phyloP scores from a whole-genome alignment of 371 early-diverging fungal genomes.

The Mucor circinelloides region DNA sequence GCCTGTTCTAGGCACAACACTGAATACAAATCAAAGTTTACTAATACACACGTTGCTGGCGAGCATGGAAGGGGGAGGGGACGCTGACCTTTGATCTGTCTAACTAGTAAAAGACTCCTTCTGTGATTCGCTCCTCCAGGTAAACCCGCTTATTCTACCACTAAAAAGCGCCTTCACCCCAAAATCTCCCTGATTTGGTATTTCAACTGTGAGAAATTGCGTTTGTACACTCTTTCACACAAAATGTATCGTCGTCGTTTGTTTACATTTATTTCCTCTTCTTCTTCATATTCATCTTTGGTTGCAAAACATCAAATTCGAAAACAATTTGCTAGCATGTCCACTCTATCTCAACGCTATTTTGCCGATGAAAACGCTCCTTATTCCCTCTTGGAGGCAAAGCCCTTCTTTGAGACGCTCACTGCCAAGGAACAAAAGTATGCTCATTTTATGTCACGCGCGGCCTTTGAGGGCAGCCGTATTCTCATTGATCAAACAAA shows the following conservation, averaged over 20 bases:
- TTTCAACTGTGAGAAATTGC: not conserved
- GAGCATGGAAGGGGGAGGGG: no score
- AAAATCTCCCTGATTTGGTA: not conserved
- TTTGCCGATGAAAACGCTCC: constrained; percentile 55
- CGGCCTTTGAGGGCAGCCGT: constrained; percentile 60
- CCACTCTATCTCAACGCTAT: constrained; percentile 32
- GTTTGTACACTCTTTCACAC: not conserved
- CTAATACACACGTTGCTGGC: no score
- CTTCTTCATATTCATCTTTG: not conserved
- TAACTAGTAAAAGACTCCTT: no score
- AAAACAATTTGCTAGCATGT: constrained; percentile 1
- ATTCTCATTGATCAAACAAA: constrained; percentile 51
- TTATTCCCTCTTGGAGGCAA: constrained; percentile 53
- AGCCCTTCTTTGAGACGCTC: constrained; percentile 57
- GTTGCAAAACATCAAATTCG: not conserved
- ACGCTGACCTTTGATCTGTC: no score
- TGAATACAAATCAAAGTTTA: no score
- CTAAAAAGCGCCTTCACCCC: not conserved
- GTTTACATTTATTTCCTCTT: not conserved
- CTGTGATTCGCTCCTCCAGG: no score
- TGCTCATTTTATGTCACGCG: constrained; percentile 64
- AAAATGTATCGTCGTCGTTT: not conserved
- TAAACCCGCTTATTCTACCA: not conserved
- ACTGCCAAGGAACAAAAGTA: constrained; percentile 54
- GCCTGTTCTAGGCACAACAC: no score